phyloP scores from a whole-genome alignment of 768 basidiomycete genomes.

The Suillus variegatus region DNA sequence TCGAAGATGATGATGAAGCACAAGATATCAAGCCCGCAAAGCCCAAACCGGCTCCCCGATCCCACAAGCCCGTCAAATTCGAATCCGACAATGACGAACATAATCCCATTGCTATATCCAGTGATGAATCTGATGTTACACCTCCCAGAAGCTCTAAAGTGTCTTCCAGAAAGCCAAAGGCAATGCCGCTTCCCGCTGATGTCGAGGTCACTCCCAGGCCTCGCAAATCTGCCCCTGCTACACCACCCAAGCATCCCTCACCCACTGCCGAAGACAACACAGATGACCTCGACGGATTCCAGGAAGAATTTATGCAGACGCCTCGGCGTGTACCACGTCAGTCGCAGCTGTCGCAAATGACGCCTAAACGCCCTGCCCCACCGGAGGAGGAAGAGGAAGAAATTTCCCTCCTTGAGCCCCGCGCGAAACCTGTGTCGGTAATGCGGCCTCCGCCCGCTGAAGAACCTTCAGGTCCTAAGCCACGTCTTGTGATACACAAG shows the following conservation, averaged over 20 bases:
- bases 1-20: neutral
- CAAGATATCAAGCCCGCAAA: neutral
- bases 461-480: constrained; percentile 60
- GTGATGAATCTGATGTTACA: neutral
- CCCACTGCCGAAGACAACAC: constrained; percentile 9
- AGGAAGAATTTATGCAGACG: constrained; percentile 21
- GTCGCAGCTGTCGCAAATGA: constrained; percentile 12
- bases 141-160: neutral
- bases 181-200: neutral
- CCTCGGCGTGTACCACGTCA: constrained; percentile 19
- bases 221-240: constrained; percentile 14
- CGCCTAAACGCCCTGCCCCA: constrained; percentile 17
- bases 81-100: neutral
- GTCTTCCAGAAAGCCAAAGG: neutral
- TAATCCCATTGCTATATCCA: neutral
- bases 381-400: constrained; percentile 24
- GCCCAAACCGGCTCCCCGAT: neutral
- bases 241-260: neutral
- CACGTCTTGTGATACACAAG: constrained; percentile 92
- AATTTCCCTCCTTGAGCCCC: constrained; percentile 28
- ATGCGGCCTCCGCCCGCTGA: constrained; percentile 41
- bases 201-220: constrained; percentile 18
- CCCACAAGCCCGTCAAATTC: neutral
- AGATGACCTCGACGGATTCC: constrained; percentile 27
- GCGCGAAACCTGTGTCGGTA: constrained; percentile 31